phyloP scores from a whole-genome alignment of 2,329 filamentous ascomycete species.

The Aspergillus sp. region DNA sequence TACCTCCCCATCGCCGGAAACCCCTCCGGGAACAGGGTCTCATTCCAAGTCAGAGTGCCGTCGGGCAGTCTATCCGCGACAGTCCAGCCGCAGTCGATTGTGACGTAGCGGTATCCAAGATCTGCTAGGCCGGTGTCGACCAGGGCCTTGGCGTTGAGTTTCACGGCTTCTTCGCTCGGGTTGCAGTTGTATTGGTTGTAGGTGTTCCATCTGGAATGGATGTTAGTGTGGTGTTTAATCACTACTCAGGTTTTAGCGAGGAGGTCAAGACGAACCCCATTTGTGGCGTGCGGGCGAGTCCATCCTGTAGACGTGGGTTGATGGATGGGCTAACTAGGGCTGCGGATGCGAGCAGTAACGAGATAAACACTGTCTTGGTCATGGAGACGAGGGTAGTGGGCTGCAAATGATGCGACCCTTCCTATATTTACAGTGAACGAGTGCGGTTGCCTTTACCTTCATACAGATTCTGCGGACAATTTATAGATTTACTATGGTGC shows the following conservation, averaged over 20 bases:
- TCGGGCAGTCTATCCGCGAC: slow-evolving; percentile 35
- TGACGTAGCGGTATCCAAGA: slow-evolving; percentile 58
- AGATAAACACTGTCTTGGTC: neutral
- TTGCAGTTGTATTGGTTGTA: slow-evolving; percentile 59
- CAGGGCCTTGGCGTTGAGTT: slow-evolving; percentile 54
- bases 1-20: slow-evolving; percentile 42
- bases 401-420: no score
- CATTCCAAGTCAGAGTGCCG: slow-evolving; percentile 44
- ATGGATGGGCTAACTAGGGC: slow-evolving; percentile 1
- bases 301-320: slow-evolving; percentile 20
- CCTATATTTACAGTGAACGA: neutral
- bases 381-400: neutral
- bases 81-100: slow-evolving; percentile 61
- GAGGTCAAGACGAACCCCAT: slow-evolving; percentile 24
- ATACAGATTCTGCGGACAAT: neutral
- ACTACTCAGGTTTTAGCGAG: no score
- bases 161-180: slow-evolving; percentile 51
- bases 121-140: slow-evolving; percentile 53
- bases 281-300: slow-evolving; percentile 27
- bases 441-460: neutral
- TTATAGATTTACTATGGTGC: neutral
- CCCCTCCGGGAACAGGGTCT: slow-evolving; percentile 41
- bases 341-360: neutral
- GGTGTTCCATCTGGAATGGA: slow-evolving; percentile 50
- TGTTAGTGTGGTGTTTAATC: no score